Percentiles rank a stretch among this genome's conserved stretches.
phyloP scores from a whole-genome alignment of 345 rosid species.

The thale cress (Arabidopsis thaliana) region TAIR10.1 NC_003074.8:3098501-3099000 shows the following conservation, averaged over 20 bases:
- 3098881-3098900: neutral
- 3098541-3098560: neutral
- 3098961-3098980: neutral
- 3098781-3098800: no score
- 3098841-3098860: no score
- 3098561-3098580: neutral
- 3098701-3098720: neutral
- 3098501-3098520: neutral
- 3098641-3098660: neutral
- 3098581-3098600: neutral
- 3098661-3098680: neutral
- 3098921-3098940: neutral
- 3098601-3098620: neutral
- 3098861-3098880: neutral
- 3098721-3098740: neutral
- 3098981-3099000: neutral
- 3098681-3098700: neutral
- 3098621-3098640: neutral
- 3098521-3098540: neutral
- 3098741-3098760: neutral
- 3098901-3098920: neutral
- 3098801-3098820: no score
- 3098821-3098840: no score
- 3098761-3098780: neutral
- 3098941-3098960: neutral